These are phyloP conservation scores for Calvatia gigantea DNA, from an alignment of 768 basidiomycete genomes.

Conservation along the genomic window DNA sequence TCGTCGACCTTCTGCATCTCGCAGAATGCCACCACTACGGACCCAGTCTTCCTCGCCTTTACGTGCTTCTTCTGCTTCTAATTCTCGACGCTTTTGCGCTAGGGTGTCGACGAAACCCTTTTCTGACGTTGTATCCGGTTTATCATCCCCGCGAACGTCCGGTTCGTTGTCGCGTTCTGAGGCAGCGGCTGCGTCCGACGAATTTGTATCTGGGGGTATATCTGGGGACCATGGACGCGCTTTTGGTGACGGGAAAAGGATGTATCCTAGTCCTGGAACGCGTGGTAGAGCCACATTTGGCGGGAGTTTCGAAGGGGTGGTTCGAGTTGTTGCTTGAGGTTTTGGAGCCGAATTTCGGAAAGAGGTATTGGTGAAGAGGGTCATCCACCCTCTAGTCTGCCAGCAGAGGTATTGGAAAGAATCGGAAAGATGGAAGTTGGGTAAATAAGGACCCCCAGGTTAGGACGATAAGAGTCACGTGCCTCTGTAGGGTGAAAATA, in stretches of 20 bases:
- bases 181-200: not conserved
- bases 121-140: not conserved
- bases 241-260: not conserved
- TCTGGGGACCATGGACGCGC: not conserved
- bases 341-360: not conserved
- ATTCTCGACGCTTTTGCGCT: conserved; percentile 17
- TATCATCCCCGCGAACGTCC: not conserved
- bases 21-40: conserved; percentile 50
- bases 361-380: not conserved
- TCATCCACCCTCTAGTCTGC: not conserved
- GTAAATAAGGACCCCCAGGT: no score
- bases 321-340: not conserved
- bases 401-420: not conserved
- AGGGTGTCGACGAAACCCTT: not conserved
- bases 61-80: conserved; percentile 39
- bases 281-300: not conserved
- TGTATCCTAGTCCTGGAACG: conserved; percentile 2
- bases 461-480: no score
- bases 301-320: not conserved
- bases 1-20: conserved; percentile 44
- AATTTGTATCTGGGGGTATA: not conserved
- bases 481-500: no score
- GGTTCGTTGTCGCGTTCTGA: not conserved
- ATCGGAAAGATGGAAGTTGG: not conserved
- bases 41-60: conserved; percentile 59